Percentiles rank a stretch among this genome's conserved stretches.
Conservation (phyloP, 148 eudicot species). For the Dianthus caryophyllus region DNA sequence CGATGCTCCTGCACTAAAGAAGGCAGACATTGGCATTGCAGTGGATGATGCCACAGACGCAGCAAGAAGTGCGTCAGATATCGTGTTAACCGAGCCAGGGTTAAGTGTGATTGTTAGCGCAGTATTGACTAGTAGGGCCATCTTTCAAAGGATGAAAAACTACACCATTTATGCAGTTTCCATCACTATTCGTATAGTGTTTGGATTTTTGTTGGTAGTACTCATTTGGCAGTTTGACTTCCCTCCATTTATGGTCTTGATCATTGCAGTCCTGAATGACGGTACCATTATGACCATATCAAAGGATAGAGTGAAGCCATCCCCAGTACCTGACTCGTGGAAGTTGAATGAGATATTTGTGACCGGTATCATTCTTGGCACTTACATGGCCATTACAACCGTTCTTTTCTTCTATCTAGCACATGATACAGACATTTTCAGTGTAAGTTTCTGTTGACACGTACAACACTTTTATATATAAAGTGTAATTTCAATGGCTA, state of each 20-base stretch:
- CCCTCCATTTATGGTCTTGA: conserved; percentile 84
- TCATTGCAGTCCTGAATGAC: conserved; percentile 83
- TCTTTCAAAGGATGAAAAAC: conserved; percentile 97
- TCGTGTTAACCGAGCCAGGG: conserved; percentile 89
- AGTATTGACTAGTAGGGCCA: conserved; percentile 81
- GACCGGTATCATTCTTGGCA: conserved; percentile 77
- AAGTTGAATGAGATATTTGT: conserved; percentile 86
- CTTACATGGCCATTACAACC: conserved; percentile 67
- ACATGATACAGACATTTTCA: conserved; percentile 58
- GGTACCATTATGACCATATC: conserved; percentile 98
- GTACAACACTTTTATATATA: too few species aligned
- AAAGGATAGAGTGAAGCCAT: conserved; percentile 89
- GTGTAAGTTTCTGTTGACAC: conserved; percentile 33
- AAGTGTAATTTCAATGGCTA: too few species aligned
- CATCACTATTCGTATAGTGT: conserved; percentile 84
- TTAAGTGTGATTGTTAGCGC: conserved; percentile 86
- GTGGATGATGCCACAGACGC: conserved; percentile 96
- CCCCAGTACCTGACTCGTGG: conserved; percentile 92
- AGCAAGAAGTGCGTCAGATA: conserved; percentile 88
- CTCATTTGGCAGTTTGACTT: conserved; percentile 87
- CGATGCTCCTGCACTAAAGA: conserved; percentile 90
- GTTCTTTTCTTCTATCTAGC: conserved; percentile 73
- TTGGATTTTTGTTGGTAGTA: conserved; percentile 75
- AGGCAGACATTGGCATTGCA: conserved; percentile 93
- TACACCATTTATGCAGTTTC: conserved; percentile 94